phyloP scores from a whole-genome alignment of 2,329 filamentous ascomycete genomes.

The Penicillium sp. region DNA sequence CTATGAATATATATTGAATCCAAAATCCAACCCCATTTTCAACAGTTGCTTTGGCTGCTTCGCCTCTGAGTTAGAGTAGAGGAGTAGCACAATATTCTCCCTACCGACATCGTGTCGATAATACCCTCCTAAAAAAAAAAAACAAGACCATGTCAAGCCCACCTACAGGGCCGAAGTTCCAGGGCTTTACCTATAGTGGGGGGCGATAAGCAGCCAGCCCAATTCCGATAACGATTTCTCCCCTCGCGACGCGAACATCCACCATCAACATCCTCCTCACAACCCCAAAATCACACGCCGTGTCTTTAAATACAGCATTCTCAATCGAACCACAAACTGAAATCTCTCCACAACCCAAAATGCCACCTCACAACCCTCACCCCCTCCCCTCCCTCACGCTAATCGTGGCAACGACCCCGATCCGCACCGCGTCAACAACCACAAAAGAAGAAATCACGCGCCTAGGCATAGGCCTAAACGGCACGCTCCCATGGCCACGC shows the following conservation, averaged over 20 bases:
- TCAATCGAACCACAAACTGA: background rate
- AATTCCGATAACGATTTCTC: background rate
- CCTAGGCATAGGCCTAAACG: slow-evolving; percentile 82
- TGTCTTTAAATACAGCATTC: background rate
- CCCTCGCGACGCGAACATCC: slow-evolving; percentile 3
- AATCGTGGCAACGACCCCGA: slow-evolving; percentile 80
- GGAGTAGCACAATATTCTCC: no score
- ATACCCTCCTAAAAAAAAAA: background rate
- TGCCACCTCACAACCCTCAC: slow-evolving; percentile 21
- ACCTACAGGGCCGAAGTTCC: background rate
- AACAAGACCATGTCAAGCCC: background rate
- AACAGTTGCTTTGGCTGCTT: background rate
- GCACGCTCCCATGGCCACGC: slow-evolving; percentile 82
- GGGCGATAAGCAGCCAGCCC: slow-evolving; percentile 1
- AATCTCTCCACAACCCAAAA: slow-evolving; percentile 13
- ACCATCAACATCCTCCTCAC: background rate
- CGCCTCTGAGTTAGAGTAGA: background rate
- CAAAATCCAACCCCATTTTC: background rate
- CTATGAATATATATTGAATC: background rate
- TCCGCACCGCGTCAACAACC: slow-evolving; percentile 40
- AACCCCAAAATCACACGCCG: background rate
- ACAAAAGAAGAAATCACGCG: slow-evolving; percentile 68
- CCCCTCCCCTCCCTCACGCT: slow-evolving; percentile 66
- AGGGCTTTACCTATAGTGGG: background rate
- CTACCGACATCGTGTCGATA: background rate